Evolutionary conservation across 768 basidiomycete genomes (phyloP), one percentile per base, ranked within the genome.

Genomic region (Termitomyces sp.): DNA sequence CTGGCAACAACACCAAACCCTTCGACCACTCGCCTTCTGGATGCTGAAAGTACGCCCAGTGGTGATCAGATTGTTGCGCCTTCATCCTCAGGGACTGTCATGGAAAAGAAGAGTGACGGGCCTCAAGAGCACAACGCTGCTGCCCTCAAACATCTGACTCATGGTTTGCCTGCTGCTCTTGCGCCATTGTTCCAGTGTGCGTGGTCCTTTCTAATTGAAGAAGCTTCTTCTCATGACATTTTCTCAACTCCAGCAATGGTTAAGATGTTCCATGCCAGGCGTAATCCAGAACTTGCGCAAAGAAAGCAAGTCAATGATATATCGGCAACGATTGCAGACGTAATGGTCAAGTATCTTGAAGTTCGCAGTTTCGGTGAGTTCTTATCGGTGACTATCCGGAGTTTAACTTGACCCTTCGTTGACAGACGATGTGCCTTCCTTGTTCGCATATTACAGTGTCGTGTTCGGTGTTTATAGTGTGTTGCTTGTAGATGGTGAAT

Each of bases 171-270:
- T 0, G 83, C 79, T 36, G 79, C 85, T 2, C 71, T 94, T 57
- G 82, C 85, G 2, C 90, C 93, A 1, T 89, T 97, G 71, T 92
- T 94, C 72, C 92, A 92, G 80, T 84, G 94, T 92, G 70, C 57
- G 36, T 52, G 6, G 13, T 52, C n/a, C 43, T 11, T 8, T 28
- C 5, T 14, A 14, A 13, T 9, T 5, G 1, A 28, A 14, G 8
- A 47, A 22, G 16, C 33, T 26, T 26, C 10, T 50, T 3, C 35
- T 54, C 1, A 56, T 50, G n/a, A 1, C 26, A 24, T 40, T 40
- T 5, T 40, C 30, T 30, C 9, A 36, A 54, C 24, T 32, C 22
- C 54, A 94, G 92, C 93, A 14, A 83, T 92, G 65, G 86, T 92
- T 59, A 92, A 94, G 72, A 79, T 95, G 70, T 90, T 95, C 71